Percentiles rank a stretch among this genome's conserved stretches.
These are phyloP conservation scores for Gnaphalium uliginosum DNA, from an alignment of 129 eudicot genomes.

Conservation along the genomic window DNA sequence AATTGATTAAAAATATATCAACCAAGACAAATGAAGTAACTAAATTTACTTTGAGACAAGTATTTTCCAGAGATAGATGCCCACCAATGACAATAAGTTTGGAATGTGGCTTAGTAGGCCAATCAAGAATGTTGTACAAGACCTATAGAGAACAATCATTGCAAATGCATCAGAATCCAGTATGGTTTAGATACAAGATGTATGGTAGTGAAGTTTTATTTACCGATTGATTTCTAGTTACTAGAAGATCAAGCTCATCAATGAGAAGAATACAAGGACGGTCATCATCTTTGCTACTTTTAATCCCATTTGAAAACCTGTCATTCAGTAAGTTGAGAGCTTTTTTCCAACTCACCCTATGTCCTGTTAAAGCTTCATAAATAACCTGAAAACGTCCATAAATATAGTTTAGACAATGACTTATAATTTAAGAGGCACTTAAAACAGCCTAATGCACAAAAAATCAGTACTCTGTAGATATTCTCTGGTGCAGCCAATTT, in stretches of 20 bases:
- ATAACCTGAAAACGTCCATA: conserved; percentile 62
- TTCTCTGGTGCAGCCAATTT: conserved; percentile 91
- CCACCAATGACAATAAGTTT: conserved; percentile 87
- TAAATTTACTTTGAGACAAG: conserved; percentile 5
- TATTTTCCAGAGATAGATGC: conserved; percentile 1
- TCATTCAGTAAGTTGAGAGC: conserved; percentile 86
- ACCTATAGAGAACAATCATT: conserved; percentile 50
- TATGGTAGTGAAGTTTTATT: background rate
- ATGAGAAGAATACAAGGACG: conserved; percentile 93
- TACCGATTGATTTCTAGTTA: conserved; percentile 94
- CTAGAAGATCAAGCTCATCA: conserved; percentile 94
- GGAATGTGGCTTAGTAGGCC: conserved; percentile 93
- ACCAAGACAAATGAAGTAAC: background rate
- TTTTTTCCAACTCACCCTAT: conserved; percentile 90
- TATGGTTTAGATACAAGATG: background rate
- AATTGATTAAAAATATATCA: background rate
- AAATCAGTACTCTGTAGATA: conserved; percentile 69
- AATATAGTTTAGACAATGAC: background rate
- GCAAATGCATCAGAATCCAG: conserved; percentile 16
- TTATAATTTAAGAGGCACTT: background rate
- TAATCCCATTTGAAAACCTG: conserved; percentile 69
- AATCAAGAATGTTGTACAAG: conserved; percentile 98
- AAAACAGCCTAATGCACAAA: background rate
- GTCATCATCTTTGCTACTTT: conserved; percentile 60
- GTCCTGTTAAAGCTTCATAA: conserved; percentile 90